Evolutionary conservation across 208 protist species (phyloP), one percentile per base, ranked within the genome.

Genomic region (Trypanosomatidae sp.): DNA sequence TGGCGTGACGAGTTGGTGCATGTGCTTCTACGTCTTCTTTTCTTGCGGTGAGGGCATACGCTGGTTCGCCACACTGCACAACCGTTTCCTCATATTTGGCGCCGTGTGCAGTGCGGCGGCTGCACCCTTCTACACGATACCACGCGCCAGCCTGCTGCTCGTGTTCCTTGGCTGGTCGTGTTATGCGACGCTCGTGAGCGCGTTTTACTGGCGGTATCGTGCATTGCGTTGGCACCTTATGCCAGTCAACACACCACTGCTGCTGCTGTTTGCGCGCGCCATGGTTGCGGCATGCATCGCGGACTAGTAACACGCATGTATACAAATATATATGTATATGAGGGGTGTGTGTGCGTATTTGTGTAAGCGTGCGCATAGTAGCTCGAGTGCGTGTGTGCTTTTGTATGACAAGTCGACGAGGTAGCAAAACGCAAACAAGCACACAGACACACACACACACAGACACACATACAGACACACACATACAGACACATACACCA

Each of bases 21-120:
- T 88, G 74, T 91, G 71, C 56, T 88, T 87, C 56, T 91, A 88
- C 56, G 78, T 85, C 5, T 62, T 91, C 22, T 91, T 87, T 45
- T 87, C 82, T 10, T 86, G 63, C 19, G 74, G 82, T 3, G 82
- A 91, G 40, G 77, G 82, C 16, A 64, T 73, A 39, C 68, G 59
- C 46, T 91, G 78, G 78, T 88, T 88, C 43, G 67, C 59, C 11
- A 79, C 73, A 15, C 70, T 84, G 37, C 55, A 83, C 22, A 89
- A 89, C 45, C 77, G 78, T 33, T 54, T 85, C 7, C 60, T 89
- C 25, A 78, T 89, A 37, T 44, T 83, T 18, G 79, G 79, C 7
- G 79, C 74, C 18, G 65, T 57, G 11, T 59, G 61, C 42, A 67
- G 65, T 1, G 65, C 66, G 11, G 71, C 71, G 7, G 59, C 56